Evolutionary conservation across 345 rosid species (phyloP), one percentile per base, ranked within the genome.

Genomic region (Melaleuca quinquenervia): DNA sequence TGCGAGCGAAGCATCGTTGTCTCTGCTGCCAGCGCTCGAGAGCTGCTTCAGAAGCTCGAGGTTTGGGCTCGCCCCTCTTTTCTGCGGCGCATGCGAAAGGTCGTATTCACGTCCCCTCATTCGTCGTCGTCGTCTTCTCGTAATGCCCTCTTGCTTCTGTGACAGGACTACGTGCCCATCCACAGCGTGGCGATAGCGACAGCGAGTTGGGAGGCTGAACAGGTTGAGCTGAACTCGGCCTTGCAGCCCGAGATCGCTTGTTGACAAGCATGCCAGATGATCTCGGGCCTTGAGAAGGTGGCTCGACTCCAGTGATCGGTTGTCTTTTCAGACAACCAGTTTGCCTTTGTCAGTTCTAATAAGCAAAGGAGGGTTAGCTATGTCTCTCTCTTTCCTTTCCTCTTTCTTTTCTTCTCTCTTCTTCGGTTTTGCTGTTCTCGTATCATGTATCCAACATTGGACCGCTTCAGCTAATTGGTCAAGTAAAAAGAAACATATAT

Each of bases 121-220:
- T 41, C 41, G 41, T 4, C 41, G 41, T 7, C 24, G n/a, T 3
- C 32, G 16, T 62, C 55, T 29, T 5, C 29, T 58, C 76, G 53
- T 51, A 11, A 48, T 16, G n/a, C 6, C n/a, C 24, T 11, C 16
- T 74, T 7, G 8, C 36, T 49, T 32, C n/a, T 36, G 74, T 58
- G 48, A 29, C 54, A 94, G 96, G 95, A 92, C 5, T 94, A 94
- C 85, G 94, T 92, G 90, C 96, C 95, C 50, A 24, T 87, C 86
- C 93, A 92, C 86, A 93, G 92, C 82, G 92, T 90, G 86, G 92
- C 88, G 49, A 87, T 87, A n/a, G 90, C 92, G 3, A 87, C 90
- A 91, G 91, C 88, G 3, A 91, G 84, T 85, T 94, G 96, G 96
- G 95, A 94, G 83, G 91, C 87, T 22, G 96, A 89, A n/a, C 96